phyloP scores from a whole-genome alignment of 2,329 filamentous ascomycete species.

The Colletotrichum godetiae region DNA sequence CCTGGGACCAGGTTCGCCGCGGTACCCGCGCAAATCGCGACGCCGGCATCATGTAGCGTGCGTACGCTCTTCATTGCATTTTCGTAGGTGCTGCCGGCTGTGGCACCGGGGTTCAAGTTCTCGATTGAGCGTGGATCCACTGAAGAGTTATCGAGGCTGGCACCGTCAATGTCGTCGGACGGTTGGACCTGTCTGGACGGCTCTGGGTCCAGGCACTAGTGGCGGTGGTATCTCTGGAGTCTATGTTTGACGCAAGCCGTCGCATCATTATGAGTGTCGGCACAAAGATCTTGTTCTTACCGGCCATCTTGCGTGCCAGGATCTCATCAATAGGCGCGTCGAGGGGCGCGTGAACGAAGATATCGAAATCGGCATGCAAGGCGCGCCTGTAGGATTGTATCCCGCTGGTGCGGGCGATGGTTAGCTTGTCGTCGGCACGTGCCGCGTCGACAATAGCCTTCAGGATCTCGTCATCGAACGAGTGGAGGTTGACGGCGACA shows the following conservation, averaged over 20 bases:
- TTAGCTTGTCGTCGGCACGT: conserved; percentile 39
- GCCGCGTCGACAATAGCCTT: conserved; percentile 39
- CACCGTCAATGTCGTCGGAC: too few relatives aligned
- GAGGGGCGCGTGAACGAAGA: conserved; percentile 44
- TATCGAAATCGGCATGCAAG: conserved; percentile 42
- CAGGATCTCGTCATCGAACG: conserved; percentile 39
- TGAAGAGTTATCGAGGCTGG: too few relatives aligned
- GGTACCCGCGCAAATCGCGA: conserved; percentile 45
- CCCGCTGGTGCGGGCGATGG: conserved; percentile 42
- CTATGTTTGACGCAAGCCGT: neutral
- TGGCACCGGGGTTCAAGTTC: neutral
- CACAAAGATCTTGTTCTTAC: conserved; percentile 39
- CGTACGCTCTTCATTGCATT: conserved; percentile 40
- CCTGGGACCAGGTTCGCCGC: conserved; percentile 40
- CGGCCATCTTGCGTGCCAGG: conserved; percentile 35
- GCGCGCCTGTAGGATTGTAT: conserved; percentile 39
- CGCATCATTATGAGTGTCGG: conserved; percentile 43
- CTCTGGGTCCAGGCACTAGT: too few relatives aligned
- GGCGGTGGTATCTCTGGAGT: neutral
- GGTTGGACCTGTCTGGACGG: neutral
- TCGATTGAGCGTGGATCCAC: neutral
- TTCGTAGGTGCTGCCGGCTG: conserved; percentile 36
- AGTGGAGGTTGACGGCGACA: conserved; percentile 38
- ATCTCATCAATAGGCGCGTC: conserved; percentile 40
- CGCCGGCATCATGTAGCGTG: conserved; percentile 41